Conservation (phyloP, 139 green algal species). For the Chlamydomonas incerta region DNA sequence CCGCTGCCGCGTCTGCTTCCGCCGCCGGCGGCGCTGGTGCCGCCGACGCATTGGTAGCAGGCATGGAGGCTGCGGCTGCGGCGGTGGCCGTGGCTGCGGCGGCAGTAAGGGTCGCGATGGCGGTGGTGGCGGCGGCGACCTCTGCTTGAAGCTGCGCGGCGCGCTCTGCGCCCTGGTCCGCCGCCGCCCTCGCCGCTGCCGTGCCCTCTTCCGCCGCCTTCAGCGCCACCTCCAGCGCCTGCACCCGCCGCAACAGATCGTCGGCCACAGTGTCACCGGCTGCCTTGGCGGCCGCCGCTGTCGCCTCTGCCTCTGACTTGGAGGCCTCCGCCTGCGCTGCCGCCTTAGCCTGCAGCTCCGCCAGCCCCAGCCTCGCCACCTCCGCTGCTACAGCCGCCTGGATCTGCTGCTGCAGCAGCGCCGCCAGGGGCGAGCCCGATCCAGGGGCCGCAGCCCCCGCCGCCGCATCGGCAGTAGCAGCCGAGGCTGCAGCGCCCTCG, state of each 20-base stretch:
- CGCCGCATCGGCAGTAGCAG: too few species aligned
- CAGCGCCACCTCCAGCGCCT: background rate
- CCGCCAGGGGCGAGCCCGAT: too few species aligned
- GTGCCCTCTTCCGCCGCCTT: background rate
- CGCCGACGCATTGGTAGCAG: too few species aligned
- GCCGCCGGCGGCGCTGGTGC: background rate
- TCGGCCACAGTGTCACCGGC: background rate
- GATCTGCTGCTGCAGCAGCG: too few species aligned
- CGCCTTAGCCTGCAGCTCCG: too few species aligned
- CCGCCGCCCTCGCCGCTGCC: constrained; percentile 1
- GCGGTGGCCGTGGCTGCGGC: background rate
- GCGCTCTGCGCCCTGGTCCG: constrained; percentile 7
- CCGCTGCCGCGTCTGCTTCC: background rate
- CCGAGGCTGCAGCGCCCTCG: too few species aligned
- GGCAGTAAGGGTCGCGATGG: background rate
- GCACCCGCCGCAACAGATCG: background rate
- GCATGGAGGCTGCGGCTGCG: too few species aligned
- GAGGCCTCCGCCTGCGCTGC: too few species aligned
- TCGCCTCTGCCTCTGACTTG: too few species aligned
- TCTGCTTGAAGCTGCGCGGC: background rate
- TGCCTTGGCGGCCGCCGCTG: too few species aligned
- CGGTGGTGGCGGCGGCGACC: background rate
- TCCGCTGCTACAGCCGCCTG: background rate
- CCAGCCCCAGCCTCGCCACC: too few species aligned
- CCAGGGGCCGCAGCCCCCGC: too few species aligned